phyloP scores from a whole-genome alignment of 169 alveolate genomes.

The Cryptosporidium tyzzeri region DNA sequence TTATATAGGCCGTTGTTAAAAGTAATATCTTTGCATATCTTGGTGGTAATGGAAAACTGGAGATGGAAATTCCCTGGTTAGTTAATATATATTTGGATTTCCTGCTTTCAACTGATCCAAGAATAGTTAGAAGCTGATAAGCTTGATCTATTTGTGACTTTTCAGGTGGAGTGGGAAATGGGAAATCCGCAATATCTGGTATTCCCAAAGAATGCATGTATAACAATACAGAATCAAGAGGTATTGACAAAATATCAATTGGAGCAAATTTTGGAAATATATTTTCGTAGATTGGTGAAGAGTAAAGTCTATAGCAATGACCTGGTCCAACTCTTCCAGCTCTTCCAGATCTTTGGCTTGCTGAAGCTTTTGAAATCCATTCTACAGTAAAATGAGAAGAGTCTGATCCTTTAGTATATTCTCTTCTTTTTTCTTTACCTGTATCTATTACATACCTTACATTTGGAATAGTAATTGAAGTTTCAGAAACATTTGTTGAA shows the following conservation, averaged over 20 bases:
- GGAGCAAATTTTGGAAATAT: slow-evolving; percentile 84
- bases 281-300: slow-evolving; percentile 89
- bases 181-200: slow-evolving; percentile 86
- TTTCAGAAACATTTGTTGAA: slow-evolving; percentile 99
- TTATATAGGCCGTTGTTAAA: slow-evolving; percentile 25
- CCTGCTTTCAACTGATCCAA: slow-evolving; percentile 13
- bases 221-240: slow-evolving; percentile 89
- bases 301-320: slow-evolving; percentile 96
- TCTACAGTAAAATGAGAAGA: slow-evolving; percentile 90
- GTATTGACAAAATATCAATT: slow-evolving; percentile 88
- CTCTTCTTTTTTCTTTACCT: slow-evolving; percentile 95
- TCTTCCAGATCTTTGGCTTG: slow-evolving; percentile 98
- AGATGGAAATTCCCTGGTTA: slow-evolving; percentile 42
- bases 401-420: slow-evolving; percentile 86
- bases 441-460: slow-evolving; percentile 95
- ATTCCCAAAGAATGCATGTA: slow-evolving; percentile 91
- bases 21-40: slow-evolving; percentile 53
- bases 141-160: slow-evolving; percentile 48
- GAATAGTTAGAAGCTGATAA: slow-evolving; percentile 30
- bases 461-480: slow-evolving; percentile 98
- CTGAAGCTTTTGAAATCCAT: slow-evolving; percentile 92
- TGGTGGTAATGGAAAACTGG: slow-evolving; percentile 46
- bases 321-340: slow-evolving; percentile 99
- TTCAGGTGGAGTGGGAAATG: slow-evolving; percentile 88
- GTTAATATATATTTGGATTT: not conserved